Conservation (phyloP, 805 yeast species). For the Pichia heedii region DNA sequence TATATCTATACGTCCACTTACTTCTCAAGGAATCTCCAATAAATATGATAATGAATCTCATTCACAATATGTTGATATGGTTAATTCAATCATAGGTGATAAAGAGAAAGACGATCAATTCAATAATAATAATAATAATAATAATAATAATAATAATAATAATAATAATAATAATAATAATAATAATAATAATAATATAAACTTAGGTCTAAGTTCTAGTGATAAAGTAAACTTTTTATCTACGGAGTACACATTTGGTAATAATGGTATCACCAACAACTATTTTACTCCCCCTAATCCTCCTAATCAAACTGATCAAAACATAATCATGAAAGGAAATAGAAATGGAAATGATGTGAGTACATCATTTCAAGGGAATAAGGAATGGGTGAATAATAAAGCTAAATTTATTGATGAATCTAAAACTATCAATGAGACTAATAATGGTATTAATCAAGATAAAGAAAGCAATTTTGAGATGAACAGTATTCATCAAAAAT, state of each 20-base stretch:
- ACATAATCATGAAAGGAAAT: no score
- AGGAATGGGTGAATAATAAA: background rate
- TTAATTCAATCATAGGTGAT: slow-evolving; percentile 8
- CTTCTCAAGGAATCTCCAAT: slow-evolving; percentile 1
- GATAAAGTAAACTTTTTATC: background rate
- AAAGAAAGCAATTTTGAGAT: no score
- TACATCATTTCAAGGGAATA: background rate
- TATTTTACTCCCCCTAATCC: background rate
- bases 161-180: background rate
- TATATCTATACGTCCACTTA: slow-evolving; percentile 5
- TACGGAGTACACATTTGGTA: slow-evolving; percentile 1
- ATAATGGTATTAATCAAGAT: no score
- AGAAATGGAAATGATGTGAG: background rate
- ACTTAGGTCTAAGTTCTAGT: slow-evolving; percentile 3
- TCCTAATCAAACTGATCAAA: background rate
- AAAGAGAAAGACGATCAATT: slow-evolving; percentile 1
- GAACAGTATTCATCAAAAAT: no score
- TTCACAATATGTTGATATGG: slow-evolving; percentile 12
- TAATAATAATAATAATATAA: background rate
- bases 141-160: background rate
- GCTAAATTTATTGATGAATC: background rate
- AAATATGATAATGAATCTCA: slow-evolving; percentile 1
- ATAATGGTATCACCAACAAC: slow-evolving; percentile 8
- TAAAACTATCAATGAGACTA: no score
- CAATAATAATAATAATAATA: background rate